A percentile compares a stretch with the other conserved stretches of the same genome.
Evolutionary conservation across 768 basidiomycete genomes (phyloP).

Genomic region (Boletus coccyginus): DNA sequence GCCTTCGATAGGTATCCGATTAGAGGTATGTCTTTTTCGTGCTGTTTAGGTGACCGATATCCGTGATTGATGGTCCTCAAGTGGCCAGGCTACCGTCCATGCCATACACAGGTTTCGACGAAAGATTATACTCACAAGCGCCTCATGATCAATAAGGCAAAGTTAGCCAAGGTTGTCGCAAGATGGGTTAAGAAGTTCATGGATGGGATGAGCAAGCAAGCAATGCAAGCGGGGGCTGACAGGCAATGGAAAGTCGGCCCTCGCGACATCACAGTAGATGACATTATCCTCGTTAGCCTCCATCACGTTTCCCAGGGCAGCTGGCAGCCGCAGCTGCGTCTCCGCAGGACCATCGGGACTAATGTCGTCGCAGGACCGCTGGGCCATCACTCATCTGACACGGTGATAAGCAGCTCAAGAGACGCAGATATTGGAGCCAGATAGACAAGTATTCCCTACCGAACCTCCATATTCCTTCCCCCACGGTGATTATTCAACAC

Average conservation of each 20-base stretch:
- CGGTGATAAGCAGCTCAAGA: background rate
- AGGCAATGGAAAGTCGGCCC: conserved; percentile 16
- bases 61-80: conserved; percentile 20
- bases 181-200: conserved; percentile 45
- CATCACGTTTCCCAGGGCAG: conserved; percentile 78
- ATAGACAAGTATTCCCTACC: too few relatives aligned
- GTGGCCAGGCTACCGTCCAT: conserved; percentile 76
- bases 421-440: too few relatives aligned
- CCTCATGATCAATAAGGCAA: conserved; percentile 63
- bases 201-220: background rate
- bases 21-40: conserved; percentile 46
- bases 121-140: conserved; percentile 68
- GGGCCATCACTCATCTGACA: background rate
- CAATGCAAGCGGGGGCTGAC: conserved; percentile 8
- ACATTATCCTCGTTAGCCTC: conserved; percentile 58
- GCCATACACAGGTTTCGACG: conserved; percentile 69
- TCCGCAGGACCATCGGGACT: conserved; percentile 19
- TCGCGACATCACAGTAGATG: conserved; percentile 1
- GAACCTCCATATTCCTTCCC: too few relatives aligned
- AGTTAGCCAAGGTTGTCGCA: conserved; percentile 69
- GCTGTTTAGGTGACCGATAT: background rate
- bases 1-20: conserved; percentile 67
- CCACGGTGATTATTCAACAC: too few relatives aligned
- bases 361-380: background rate
- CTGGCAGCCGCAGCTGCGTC: conserved; percentile 73